phyloP scores from a whole-genome alignment of 352 stramenopile genomes.

The Proteromonas lacertae region DNA sequence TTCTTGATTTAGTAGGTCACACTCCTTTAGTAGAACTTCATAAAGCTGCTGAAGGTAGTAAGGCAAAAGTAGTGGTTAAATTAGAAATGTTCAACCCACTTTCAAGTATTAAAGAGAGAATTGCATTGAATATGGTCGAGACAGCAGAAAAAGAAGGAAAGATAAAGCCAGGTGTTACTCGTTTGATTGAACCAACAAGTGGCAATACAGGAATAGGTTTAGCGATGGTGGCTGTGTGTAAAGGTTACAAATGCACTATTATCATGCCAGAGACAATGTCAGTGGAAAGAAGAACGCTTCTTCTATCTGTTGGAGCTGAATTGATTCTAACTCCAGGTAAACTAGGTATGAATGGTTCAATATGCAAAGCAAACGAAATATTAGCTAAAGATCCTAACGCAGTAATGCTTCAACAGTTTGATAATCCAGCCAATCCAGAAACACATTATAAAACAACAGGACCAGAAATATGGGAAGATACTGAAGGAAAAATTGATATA shows the following conservation, averaged over 20 bases:
- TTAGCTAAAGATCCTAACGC: conserved; percentile 67
- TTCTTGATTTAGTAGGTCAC: too few relatives aligned
- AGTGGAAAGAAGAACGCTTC: conserved; percentile 69
- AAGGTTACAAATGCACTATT: conserved; percentile 75
- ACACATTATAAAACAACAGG: conserved; percentile 76
- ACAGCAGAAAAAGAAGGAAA: conserved; percentile 36
- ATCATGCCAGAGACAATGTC: conserved; percentile 72
- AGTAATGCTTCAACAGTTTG: conserved; percentile 82
- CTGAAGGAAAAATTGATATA: conserved; percentile 63
- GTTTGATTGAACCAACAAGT: conserved; percentile 70
- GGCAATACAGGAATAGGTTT: conserved; percentile 87
- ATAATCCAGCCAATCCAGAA: conserved; percentile 72
- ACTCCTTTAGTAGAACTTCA: too few relatives aligned
- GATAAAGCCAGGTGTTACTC: conserved; percentile 39
- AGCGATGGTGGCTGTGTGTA: conserved; percentile 67
- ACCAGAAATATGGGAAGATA: conserved; percentile 63
- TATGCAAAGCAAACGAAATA: conserved; percentile 55
- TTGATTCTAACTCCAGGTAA: conserved; percentile 79
- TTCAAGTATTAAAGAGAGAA: conserved; percentile 32
- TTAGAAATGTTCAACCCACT: conserved; percentile 73
- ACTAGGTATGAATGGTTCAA: conserved; percentile 68
- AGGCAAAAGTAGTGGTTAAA: conserved; percentile 58
- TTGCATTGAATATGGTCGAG: conserved; percentile 29
- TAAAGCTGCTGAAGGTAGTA: conserved; percentile 25
- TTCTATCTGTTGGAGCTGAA: conserved; percentile 69